phyloP scores from a whole-genome alignment of 441 rosid species.

The Gossypium trilobum region DNA sequence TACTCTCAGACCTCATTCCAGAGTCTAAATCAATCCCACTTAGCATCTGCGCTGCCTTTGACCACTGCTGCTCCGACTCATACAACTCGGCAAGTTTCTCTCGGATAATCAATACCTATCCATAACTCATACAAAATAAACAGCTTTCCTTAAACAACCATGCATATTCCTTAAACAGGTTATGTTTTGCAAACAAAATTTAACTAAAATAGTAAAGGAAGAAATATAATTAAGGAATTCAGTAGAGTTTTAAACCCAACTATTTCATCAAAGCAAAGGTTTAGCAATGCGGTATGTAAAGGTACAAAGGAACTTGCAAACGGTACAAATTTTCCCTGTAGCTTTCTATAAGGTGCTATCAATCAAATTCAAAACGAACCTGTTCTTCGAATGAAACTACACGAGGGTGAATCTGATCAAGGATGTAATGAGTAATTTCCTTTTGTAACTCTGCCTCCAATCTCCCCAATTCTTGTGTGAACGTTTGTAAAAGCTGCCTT shows the following conservation, averaged over 20 bases:
- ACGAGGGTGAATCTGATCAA: conserved; percentile 90
- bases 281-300: neutral
- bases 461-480: conserved; percentile 75
- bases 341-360: neutral
- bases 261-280: neutral
- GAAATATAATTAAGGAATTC: neutral
- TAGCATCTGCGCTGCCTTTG: conserved; percentile 97
- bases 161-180: neutral
- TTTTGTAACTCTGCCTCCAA: conserved; percentile 75
- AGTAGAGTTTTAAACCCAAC: neutral
- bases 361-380: conserved; percentile 32
- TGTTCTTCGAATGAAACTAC: conserved; percentile 98
- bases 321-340: neutral
- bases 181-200: neutral
- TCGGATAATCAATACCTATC: conserved; percentile 73
- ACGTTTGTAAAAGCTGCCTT: conserved; percentile 84
- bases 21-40: conserved; percentile 95
- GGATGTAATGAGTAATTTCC: conserved; percentile 80
- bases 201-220: neutral
- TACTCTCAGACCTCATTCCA: conserved; percentile 73
- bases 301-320: too few relatives aligned
- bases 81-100: conserved; percentile 93
- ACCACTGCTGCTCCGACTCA: conserved; percentile 91
- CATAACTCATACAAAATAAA: conserved; percentile 7
- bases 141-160: neutral